Base-by-base conservation (phyloP, 176 grass and related monocot genomes). In the Avena eriantha region DNA sequence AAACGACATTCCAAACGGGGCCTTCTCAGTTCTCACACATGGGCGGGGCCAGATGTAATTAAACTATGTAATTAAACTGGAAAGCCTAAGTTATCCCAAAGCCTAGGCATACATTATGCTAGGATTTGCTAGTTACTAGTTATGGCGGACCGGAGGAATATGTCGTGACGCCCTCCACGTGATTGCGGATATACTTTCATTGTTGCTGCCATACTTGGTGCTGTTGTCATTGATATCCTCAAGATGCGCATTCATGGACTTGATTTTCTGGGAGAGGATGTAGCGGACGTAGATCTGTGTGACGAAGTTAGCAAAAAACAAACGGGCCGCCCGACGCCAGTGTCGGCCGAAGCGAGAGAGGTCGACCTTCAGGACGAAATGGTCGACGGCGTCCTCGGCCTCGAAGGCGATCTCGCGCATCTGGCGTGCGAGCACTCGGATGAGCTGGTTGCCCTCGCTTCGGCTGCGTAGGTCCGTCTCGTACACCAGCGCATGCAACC, bases 361-460 rank as follows among this genome's bases (percentile, higher is more conserved):
- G 10, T 53, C 80, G 18, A 26, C 80, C 63, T 49, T 3, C 16
- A 82, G 63, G 26, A 33, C 33, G 80, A 69, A 82, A 10, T 8
- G 5, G 18, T 82, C 80, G 63, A 82, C 3, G 63, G 63, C 46
- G 31, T 82, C 80, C 80, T 82, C 80, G 29, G 80, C 80, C 17
- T 54, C 63, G 26, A 68, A 82, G 18, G 79, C 15, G 16, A 81
- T 46, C 21, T 81, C 79, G 4, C 79, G 79, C 6, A 81, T 51
- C 61, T 81, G 79, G 4, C 39, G 17, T 7, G 60, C 23, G 12
- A 81, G 60, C 26, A 81, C 79, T 5, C 24, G 12, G 35, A 66
- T 8, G 3, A 81, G 17, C 13, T 47, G 41, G 61, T 43, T 81
- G 45, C 41, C 45, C 16, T 81, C 79, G 9, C 50, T 47, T 47